phyloP scores from a whole-genome alignment of 78 protist genomes.

The Dictyostelium discoideum region DNA sequence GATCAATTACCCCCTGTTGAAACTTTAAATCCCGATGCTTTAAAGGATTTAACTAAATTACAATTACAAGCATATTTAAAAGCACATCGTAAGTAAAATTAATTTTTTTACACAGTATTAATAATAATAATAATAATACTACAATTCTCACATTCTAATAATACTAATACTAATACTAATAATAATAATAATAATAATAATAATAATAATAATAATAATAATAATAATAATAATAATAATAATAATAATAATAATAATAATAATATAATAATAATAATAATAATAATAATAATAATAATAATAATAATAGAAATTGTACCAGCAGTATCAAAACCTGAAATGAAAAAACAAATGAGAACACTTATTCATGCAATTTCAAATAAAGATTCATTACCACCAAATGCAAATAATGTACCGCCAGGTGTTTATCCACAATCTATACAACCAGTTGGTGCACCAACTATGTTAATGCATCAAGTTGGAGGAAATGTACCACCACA shows the following conservation, averaged over 20 bases:
- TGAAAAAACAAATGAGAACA: constrained; percentile 72
- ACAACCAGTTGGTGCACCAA: background rate
- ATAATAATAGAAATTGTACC: constrained; percentile 10
- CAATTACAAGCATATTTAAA: constrained; percentile 18
- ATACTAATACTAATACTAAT: too few species aligned
- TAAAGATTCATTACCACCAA: constrained; percentile 14
- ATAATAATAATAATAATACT: too few species aligned
- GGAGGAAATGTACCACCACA: background rate
- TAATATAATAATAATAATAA: too few species aligned
- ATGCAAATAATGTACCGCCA: background rate
- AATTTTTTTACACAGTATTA: too few species aligned
- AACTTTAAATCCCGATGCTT: constrained; percentile 51
- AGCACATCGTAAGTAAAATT: constrained; percentile 30
- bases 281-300: too few species aligned
- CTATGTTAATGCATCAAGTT: background rate
- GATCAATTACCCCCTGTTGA: constrained; percentile 33
- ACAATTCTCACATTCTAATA: too few species aligned
- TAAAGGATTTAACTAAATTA: constrained; percentile 39
- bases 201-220: background rate
- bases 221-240: background rate
- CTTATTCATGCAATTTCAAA: constrained; percentile 46
- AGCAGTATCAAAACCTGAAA: constrained; percentile 70
- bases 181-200: background rate
- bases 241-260: too few species aligned
- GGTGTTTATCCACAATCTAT: background rate